These are phyloP conservation scores for Seiridium unicorne DNA, from an alignment of 2,329 filamentous ascomycete genomes.

Conservation along the genomic window DNA sequence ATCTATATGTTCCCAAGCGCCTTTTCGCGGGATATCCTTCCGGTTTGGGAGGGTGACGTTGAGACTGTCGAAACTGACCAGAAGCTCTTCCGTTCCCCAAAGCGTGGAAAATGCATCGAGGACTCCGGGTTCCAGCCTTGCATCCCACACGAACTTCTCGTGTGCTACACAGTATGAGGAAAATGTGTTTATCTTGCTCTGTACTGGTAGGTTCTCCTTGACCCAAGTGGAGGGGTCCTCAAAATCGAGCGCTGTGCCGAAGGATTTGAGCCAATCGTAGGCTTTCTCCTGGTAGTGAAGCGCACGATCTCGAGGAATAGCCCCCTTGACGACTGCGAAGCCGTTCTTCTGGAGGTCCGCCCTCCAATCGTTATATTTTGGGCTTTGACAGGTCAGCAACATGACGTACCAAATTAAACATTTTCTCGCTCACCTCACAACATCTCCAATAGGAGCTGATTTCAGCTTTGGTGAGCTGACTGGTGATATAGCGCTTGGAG, in stretches of 20 bases:
- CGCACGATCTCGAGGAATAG: conserved; percentile 38
- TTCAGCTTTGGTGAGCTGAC: background rate
- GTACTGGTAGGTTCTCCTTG: conserved; percentile 32
- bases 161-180: conserved; percentile 30
- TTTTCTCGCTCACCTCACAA: background rate
- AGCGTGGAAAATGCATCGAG: conserved; percentile 37
- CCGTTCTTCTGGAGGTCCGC: conserved; percentile 34
- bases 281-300: conserved; percentile 29
- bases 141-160: conserved; percentile 39
- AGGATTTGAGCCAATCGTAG: conserved; percentile 17
- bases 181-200: conserved; percentile 29
- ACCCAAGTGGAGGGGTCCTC: conserved; percentile 31
- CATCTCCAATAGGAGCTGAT: background rate
- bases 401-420: too few species aligned
- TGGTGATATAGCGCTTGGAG: background rate
- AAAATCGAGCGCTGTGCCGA: conserved; percentile 17
- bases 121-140: conserved; percentile 34
- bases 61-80: conserved; percentile 44
- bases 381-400: too few species aligned
- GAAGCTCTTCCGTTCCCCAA: conserved; percentile 37
- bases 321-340: conserved; percentile 44
- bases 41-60: conserved; percentile 38
- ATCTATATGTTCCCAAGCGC: conserved; percentile 35
- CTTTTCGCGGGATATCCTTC: conserved; percentile 20
- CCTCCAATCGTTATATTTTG: conserved; percentile 26